Conservation (phyloP, 164 flowering plant species). For the Aristolochia contorta region DNA sequence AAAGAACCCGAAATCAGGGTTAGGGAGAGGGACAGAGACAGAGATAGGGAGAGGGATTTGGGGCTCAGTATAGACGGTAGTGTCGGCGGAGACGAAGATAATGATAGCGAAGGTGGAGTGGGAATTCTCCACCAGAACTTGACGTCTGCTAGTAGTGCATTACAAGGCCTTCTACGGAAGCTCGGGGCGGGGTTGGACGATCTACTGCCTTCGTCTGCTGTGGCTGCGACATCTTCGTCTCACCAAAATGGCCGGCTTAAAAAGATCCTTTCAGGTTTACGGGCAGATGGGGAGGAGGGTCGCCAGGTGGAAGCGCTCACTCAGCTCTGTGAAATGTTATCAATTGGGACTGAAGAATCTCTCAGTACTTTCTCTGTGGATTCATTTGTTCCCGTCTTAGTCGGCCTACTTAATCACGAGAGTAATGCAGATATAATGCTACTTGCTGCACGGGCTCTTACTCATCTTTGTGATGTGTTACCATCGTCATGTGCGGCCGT, state of each 20-base stretch:
- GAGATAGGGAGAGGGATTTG: conserved; percentile 39
- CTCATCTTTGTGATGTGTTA: conserved; percentile 87
- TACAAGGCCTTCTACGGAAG: conserved; percentile 80
- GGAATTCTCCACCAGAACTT: conserved; percentile 76
- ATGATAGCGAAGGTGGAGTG: conserved; percentile 58
- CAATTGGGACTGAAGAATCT: conserved; percentile 94
- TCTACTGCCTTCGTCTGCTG: conserved; percentile 59
- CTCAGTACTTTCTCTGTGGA: conserved; percentile 92
- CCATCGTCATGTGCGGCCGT: conserved; percentile 98
- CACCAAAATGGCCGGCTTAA: conserved; percentile 85
- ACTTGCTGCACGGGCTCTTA: conserved; percentile 91
- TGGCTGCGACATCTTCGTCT: conserved; percentile 58
- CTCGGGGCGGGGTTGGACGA: conserved; percentile 96
- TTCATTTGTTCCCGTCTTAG: conserved; percentile 91
- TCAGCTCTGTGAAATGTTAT: conserved; percentile 92
- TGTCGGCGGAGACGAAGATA: conserved; percentile 34
- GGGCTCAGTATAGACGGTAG: conserved; percentile 49
- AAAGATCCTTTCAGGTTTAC: conserved; percentile 78
- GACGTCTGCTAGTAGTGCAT: conserved; percentile 84
- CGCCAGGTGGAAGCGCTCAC: conserved; percentile 89
- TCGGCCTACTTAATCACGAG: conserved; percentile 86
- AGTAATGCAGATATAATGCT: conserved; percentile 96
- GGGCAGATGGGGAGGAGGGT: conserved; percentile 98
- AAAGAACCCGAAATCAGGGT: conserved; percentile 74
- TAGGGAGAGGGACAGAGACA: conserved; percentile 45